phyloP scores from a whole-genome alignment of 352 stramenopile genomes.

The Globisporangium spinosum region DNA sequence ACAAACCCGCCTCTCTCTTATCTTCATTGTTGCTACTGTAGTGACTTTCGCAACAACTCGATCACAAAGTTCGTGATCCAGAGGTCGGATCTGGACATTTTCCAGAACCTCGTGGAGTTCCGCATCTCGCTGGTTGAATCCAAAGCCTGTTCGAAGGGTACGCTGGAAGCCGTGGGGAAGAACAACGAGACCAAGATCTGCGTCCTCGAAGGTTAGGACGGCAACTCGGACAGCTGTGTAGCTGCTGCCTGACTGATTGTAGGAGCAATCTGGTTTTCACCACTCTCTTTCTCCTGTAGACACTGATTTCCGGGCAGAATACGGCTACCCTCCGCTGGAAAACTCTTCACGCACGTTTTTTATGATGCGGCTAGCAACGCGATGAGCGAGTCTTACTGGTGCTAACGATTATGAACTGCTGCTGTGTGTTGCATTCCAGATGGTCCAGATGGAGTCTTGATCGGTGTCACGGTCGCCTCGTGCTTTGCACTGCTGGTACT shows the following conservation, averaged over 20 bases:
- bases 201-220: slow-evolving; percentile 12
- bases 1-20: background rate
- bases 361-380: background rate
- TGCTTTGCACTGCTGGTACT: slow-evolving; percentile 6
- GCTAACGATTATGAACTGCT: background rate
- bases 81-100: slow-evolving; percentile 11
- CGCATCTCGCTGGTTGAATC: slow-evolving; percentile 11
- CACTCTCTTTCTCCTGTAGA: background rate
- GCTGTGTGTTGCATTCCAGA: background rate
- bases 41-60: slow-evolving; percentile 22
- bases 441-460: slow-evolving; percentile 3
- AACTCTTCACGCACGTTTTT: background rate
- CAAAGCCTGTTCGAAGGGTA: background rate
- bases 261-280: background rate
- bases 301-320: background rate
- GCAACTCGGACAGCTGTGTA: background rate
- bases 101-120: slow-evolving; percentile 12
- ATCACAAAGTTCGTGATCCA: slow-evolving; percentile 25
- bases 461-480: background rate
- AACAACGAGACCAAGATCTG: slow-evolving; percentile 1
- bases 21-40: background rate
- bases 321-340: background rate
- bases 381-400: no score
- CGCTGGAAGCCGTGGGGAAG: background rate
- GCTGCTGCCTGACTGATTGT: background rate